These are phyloP conservation scores for Haematococcus lacustris DNA, from an alignment of 139 green algal genomes.

Conservation along the genomic window DNA sequence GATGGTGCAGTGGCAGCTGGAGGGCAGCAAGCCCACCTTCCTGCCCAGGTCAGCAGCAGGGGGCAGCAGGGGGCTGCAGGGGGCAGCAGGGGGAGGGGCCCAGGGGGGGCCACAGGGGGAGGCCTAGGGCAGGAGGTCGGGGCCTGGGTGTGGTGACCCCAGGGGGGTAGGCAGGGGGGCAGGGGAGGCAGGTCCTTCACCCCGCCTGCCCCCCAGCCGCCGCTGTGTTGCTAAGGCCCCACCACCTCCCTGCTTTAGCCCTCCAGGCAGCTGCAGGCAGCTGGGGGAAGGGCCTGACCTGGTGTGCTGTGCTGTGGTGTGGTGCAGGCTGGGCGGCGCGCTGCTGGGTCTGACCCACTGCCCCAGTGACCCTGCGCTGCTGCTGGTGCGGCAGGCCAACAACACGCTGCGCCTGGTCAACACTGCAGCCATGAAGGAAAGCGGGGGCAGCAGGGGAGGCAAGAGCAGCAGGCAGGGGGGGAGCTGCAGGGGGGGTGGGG, in stretches of 20 bases:
- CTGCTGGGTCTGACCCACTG: conserved; percentile 40
- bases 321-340: conserved; percentile 56
- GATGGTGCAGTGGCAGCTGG: conserved; percentile 74
- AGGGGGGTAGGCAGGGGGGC: too few species aligned
- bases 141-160: too few species aligned
- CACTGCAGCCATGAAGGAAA: conserved; percentile 36
- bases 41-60: conserved; percentile 22
- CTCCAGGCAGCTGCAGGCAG: too few species aligned
- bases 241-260: too few species aligned
- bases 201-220: too few species aligned
- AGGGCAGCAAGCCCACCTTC: conserved; percentile 21
- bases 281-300: too few species aligned
- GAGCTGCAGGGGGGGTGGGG: background rate
- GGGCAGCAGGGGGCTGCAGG: too few species aligned
- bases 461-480: background rate
- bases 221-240: too few species aligned
- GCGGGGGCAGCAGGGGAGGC: background rate
- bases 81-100: too few species aligned
- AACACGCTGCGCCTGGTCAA: conserved; percentile 70
- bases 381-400: conserved; percentile 54
- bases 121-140: too few species aligned
- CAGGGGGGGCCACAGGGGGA: background rate
- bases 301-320: background rate
- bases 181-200: too few species aligned
- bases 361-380: conserved; percentile 41